Evolutionary conservation across 306 rosid genomes (phyloP).

Genomic region (Prosopis cineraria): DNA sequence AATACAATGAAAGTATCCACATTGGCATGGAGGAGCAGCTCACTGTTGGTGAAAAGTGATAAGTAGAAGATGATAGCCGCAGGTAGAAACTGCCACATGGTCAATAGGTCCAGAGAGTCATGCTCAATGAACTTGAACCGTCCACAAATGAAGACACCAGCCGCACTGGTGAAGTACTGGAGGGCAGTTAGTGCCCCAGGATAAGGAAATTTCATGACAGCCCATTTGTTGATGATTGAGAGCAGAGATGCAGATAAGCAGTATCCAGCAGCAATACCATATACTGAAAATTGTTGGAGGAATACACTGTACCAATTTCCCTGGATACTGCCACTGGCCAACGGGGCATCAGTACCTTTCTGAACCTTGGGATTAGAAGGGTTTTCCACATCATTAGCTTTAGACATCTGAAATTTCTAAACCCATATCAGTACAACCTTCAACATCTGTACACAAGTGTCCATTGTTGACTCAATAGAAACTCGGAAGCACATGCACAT

Average conservation of each 20-base stretch:
- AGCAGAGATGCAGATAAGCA: conserved; percentile 88
- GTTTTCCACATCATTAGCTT: conserved; percentile 47
- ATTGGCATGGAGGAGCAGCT: conserved; percentile 85
- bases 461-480: neutral
- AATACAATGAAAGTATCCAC: conserved; percentile 90
- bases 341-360: conserved; percentile 38
- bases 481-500: neutral
- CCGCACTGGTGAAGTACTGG: conserved; percentile 84
- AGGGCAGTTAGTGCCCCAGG: conserved; percentile 87
- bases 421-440: neutral
- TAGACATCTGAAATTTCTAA: conserved; percentile 49
- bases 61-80: conserved; percentile 82
- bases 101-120: conserved; percentile 57
- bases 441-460: conserved; percentile 5
- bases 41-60: conserved; percentile 84
- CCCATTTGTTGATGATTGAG: conserved; percentile 93
- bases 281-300: conserved; percentile 61
- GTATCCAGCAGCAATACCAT: conserved; percentile 83
- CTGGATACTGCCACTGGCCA: conserved; percentile 35
- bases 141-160: conserved; percentile 69
- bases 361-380: conserved; percentile 39
- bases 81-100: conserved; percentile 83
- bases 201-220: conserved; percentile 87
- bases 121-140: conserved; percentile 60
- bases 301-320: conserved; percentile 49